Percentiles rank a stretch among this genome's conserved stretches.
phyloP scores from a whole-genome alignment of 2,329 filamentous ascomycete species.

The Aspergillus ochraceoroseus region DNA sequence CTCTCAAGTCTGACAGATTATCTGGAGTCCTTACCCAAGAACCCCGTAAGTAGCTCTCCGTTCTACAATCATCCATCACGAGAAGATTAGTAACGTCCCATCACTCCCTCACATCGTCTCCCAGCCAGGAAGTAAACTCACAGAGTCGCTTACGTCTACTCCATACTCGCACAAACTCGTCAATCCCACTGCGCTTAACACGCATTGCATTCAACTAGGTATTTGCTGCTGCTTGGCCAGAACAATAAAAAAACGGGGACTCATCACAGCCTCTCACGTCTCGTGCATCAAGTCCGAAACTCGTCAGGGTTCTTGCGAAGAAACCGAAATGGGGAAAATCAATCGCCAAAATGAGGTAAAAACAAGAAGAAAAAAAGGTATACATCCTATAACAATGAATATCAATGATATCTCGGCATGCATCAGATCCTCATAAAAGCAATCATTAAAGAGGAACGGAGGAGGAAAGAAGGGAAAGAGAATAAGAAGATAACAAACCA shows the following conservation, averaged over 20 bases:
- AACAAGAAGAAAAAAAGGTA: constrained; percentile 15
- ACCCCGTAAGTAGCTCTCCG: too few relatives aligned
- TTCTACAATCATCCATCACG: too few relatives aligned
- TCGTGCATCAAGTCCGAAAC: constrained; percentile 25
- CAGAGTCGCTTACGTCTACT: neutral
- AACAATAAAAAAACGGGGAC: constrained; percentile 13
- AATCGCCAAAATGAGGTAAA: constrained; percentile 12
- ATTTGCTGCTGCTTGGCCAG: constrained; percentile 4
- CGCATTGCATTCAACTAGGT: constrained; percentile 15
- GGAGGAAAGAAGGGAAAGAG: constrained; percentile 18
- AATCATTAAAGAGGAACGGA: constrained; percentile 20
- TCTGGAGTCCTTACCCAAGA: neutral
- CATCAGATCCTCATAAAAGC: constrained; percentile 16
- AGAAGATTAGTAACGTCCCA: too few relatives aligned
- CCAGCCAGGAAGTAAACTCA: neutral
- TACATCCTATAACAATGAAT: constrained; percentile 17
- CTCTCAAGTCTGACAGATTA: too few relatives aligned
- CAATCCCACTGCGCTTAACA: constrained; percentile 4
- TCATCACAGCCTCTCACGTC: constrained; percentile 23
- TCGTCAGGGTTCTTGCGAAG: constrained; percentile 17
- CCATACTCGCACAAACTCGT: constrained; percentile 8
- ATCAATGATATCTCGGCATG: constrained; percentile 19
- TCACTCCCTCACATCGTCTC: too few relatives aligned
- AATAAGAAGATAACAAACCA: constrained; percentile 19
- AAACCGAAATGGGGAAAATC: constrained; percentile 14